Evolutionary conservation across 2,329 filamentous ascomycete genomes (phyloP).

Genomic region (Aquanectria penicillioides): DNA sequence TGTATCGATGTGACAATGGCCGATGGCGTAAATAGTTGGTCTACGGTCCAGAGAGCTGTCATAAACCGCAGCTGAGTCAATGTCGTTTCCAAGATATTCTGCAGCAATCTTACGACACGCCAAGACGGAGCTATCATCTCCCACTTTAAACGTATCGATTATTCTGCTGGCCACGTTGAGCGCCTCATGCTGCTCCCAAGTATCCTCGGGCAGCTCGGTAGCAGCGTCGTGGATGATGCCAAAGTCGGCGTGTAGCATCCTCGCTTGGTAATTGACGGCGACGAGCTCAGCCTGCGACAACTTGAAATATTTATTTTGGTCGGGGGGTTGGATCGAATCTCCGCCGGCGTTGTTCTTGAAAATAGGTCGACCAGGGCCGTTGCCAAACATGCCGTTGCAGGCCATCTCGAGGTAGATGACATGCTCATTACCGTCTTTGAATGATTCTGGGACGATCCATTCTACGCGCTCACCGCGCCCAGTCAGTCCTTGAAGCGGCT

Average conservation of each 20-base stretch:
- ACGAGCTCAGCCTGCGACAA: conserved; percentile 85
- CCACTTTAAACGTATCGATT: conserved; percentile 88
- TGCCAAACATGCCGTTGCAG: conserved; percentile 98
- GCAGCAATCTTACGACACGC: conserved; percentile 82
- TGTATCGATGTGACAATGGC: conserved; percentile 97
- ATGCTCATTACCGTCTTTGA: conserved; percentile 86
- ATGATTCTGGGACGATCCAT: conserved; percentile 86
- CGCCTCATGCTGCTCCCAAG: conserved; percentile 89
- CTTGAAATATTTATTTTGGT: conserved; percentile 81
- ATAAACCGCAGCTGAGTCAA: conserved; percentile 11
- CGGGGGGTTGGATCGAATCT: conserved; percentile 70
- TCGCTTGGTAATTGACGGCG: conserved; percentile 85
- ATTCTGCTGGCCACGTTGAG: conserved; percentile 85
- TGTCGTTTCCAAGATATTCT: conserved; percentile 15
- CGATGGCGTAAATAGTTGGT: conserved; percentile 91
- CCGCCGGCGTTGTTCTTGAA: conserved; percentile 24
- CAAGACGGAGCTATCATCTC: conserved; percentile 79
- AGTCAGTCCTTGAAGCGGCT: conserved; percentile 89
- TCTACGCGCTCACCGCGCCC: conserved; percentile 90
- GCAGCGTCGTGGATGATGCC: conserved; percentile 96
- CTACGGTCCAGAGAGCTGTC: conserved; percentile 60
- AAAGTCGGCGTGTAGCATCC: conserved; percentile 87
- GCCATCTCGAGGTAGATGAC: conserved; percentile 97
- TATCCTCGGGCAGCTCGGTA: conserved; percentile 86
- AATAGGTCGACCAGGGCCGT: conserved; percentile 72